Evolutionary conservation across 2,329 filamentous ascomycete species (phyloP).

Genomic region (Alternaria ventricosa): DNA sequence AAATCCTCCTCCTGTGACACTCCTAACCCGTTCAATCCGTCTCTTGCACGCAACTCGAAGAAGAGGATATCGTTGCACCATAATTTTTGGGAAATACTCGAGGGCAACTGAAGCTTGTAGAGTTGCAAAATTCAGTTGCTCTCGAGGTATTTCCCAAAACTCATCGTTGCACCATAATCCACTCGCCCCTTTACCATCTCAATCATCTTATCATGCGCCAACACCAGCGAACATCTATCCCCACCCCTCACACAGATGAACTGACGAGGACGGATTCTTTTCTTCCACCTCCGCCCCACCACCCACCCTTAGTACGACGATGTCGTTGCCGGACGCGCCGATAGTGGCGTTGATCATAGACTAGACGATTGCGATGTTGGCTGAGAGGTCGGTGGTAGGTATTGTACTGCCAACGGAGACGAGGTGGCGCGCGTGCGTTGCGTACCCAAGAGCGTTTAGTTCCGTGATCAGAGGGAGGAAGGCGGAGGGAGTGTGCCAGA

Average conservation of each 20-base stretch:
- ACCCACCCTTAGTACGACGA: no score
- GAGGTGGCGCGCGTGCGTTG: slow-evolving; percentile 33
- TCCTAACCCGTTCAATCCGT: slow-evolving; percentile 42
- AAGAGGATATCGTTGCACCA: no score
- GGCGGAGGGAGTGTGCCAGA: slow-evolving; percentile 44
- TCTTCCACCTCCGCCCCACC: no score
- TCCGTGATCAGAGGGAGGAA: slow-evolving; percentile 33
- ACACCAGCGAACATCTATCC: no score
- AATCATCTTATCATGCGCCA: slow-evolving; percentile 42
- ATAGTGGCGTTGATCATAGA: slow-evolving; percentile 46
- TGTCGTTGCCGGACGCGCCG: slow-evolving; percentile 46
- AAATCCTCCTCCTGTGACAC: slow-evolving; percentile 28
- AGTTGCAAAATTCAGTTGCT: no score
- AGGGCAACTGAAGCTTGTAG: no score
- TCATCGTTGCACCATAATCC: no score
- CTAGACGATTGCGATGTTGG: slow-evolving; percentile 45
- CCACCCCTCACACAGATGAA: no score
- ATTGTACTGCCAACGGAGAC: slow-evolving; percentile 33
- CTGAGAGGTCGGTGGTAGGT: slow-evolving; percentile 37
- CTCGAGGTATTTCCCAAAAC: no score
- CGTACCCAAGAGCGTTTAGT: slow-evolving; percentile 43
- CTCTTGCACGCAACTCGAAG: slow-evolving; percentile 47
- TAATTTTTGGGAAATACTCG: no score
- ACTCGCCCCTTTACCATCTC: no score
- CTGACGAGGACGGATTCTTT: no score